These are phyloP conservation scores for Pythium grandisporangium DNA, from an alignment of 352 stramenopile species.

Conservation along the genomic window DNA sequence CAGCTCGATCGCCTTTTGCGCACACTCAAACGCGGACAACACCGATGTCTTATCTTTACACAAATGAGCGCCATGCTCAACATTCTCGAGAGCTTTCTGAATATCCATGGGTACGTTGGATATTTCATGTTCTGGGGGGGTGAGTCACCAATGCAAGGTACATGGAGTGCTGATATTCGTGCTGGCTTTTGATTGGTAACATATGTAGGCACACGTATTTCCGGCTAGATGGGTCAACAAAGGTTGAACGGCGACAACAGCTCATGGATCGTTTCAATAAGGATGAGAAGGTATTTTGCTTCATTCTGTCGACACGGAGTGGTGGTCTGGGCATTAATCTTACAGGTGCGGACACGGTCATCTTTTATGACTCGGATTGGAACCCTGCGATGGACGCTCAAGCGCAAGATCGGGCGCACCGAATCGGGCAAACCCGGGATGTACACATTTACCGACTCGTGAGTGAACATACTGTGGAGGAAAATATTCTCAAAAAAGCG, in stretches of 20 bases:
- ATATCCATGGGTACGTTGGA: constrained; percentile 96
- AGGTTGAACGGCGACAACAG: constrained; percentile 92
- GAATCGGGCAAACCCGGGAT: constrained; percentile 97
- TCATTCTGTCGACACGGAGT: constrained; percentile 97
- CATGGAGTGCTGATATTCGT: constrained; percentile 9
- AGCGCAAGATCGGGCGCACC: constrained; percentile 95
- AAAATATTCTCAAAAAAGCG: constrained; percentile 99
- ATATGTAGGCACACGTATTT: constrained; percentile 97
- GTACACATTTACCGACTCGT: constrained; percentile 99
- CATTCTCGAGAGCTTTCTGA: constrained; percentile 98
- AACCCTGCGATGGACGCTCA: constrained; percentile 92
- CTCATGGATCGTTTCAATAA: constrained; percentile 99
- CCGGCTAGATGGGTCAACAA: constrained; percentile 95
- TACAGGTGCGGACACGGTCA: constrained; percentile 93
- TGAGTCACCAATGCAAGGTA: too few relatives aligned
- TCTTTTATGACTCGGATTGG: constrained; percentile 93
- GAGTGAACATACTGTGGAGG: constrained; percentile 96
- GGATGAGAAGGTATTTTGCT: constrained; percentile 96
- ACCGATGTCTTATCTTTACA: constrained; percentile 94
- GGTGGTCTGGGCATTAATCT: constrained; percentile 98
- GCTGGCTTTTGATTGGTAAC: constrained; percentile 2
- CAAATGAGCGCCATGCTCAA: constrained; percentile 99
- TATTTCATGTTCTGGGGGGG: too few relatives aligned
- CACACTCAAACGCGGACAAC: constrained; percentile 91
- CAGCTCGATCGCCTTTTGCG: constrained; percentile 87